These are phyloP conservation scores for Salix caprea DNA, from an alignment of 345 rosid species.

Conservation along the genomic window DNA sequence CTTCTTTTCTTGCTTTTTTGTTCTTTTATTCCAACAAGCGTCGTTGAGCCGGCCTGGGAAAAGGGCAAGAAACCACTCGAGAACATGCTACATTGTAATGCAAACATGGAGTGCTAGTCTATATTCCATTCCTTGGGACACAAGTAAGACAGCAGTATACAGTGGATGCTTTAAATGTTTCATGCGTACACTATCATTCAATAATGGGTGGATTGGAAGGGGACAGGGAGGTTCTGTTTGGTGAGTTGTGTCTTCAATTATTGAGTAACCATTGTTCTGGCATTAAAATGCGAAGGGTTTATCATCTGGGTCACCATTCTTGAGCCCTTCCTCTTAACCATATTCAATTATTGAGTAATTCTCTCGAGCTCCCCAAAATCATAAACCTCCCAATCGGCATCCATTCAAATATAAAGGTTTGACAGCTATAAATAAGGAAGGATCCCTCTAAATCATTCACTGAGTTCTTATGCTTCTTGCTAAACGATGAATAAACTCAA, in stretches of 20 bases:
- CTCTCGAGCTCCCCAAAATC: too few species aligned
- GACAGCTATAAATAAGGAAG: too few species aligned
- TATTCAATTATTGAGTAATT: too few species aligned
- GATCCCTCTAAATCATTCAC: too few species aligned
- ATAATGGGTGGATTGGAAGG: not conserved
- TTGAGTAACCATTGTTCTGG: conserved; percentile 2
- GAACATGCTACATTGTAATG: not conserved
- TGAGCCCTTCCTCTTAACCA: too few species aligned
- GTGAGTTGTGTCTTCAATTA: conserved; percentile 14
- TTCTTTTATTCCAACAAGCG: not conserved
- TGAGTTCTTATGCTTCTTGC: too few species aligned
- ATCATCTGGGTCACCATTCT: not conserved
- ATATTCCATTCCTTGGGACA: not conserved
- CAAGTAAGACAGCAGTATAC: not conserved
- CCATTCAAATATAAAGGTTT: too few species aligned
- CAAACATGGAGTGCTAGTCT: not conserved
- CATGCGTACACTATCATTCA: not conserved
- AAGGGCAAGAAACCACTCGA: not conserved
- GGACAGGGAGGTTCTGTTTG: not conserved
- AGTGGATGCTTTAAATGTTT: not conserved
- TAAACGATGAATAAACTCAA: too few species aligned
- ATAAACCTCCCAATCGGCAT: too few species aligned
- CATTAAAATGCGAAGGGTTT: not conserved
- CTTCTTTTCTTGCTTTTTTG: not conserved
- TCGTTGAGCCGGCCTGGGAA: not conserved